Conservation (phyloP, 768 basidiomycete genomes). For the Gelatoporia subvermispora region DNA sequence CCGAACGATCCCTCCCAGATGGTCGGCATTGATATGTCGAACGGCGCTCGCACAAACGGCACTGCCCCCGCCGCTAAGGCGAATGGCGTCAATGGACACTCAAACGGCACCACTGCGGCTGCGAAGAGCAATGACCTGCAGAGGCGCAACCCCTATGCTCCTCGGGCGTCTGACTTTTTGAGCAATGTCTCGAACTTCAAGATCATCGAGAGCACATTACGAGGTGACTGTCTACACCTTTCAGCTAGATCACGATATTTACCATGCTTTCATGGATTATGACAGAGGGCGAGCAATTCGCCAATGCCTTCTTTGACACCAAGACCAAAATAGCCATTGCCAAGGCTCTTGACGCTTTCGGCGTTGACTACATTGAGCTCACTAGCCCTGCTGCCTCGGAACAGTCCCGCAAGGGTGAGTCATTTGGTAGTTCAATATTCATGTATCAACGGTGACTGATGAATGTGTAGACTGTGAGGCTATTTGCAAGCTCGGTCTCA, state of each 20-base stretch:
- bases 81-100: constrained; percentile 36
- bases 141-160: constrained; percentile 75
- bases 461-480: constrained; percentile 80
- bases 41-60: constrained; percentile 32
- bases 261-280: background rate
- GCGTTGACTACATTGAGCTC: constrained; percentile 99
- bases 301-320: constrained; percentile 99
- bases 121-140: constrained; percentile 30
- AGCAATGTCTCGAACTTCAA: constrained; percentile 91
- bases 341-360: constrained; percentile 95
- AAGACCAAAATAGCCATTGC: constrained; percentile 99
- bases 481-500: constrained; percentile 97
- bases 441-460: background rate
- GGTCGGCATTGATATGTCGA: constrained; percentile 63
- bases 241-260: background rate
- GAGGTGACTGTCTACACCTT: constrained; percentile 52
- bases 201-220: constrained; percentile 94
- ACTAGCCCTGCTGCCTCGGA: constrained; percentile 97
- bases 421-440: background rate
- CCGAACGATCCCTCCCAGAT: constrained; percentile 51
- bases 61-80: constrained; percentile 28
- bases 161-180: constrained; percentile 87
- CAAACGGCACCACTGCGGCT: constrained; percentile 26
- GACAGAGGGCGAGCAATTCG: constrained; percentile 98
- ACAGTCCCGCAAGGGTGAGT: constrained; percentile 59